Percentiles rank a stretch among this genome's conserved stretches.
phyloP scores from a whole-genome alignment of 345 rosid species.

The Linum trigynum region DNA sequence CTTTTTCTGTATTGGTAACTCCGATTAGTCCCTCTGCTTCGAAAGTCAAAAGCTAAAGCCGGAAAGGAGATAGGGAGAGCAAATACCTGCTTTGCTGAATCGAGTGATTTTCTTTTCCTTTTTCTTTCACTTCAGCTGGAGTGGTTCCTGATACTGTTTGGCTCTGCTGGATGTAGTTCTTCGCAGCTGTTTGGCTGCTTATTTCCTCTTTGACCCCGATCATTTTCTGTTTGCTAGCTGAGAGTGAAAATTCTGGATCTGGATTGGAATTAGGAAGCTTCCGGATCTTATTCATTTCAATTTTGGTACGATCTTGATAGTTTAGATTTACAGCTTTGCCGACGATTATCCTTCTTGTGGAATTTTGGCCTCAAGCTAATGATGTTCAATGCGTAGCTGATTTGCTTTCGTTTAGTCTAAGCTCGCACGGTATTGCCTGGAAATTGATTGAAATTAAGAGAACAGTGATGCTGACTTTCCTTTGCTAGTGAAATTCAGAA shows the following conservation, averaged over 20 bases:
- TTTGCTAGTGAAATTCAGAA: neutral
- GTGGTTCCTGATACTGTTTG: neutral
- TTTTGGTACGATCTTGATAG: neutral
- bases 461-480: neutral
- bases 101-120: too few relatives aligned
- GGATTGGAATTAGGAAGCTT: too few relatives aligned
- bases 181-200: neutral
- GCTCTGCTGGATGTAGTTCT: neutral
- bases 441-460: neutral
- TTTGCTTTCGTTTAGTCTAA: neutral
- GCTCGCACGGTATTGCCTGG: neutral
- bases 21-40: neutral
- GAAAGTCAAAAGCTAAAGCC: neutral
- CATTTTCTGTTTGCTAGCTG: neutral
- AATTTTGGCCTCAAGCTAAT: neutral
- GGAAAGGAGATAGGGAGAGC: neutral
- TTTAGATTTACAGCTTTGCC: neutral
- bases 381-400: neutral
- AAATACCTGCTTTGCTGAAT: too few relatives aligned
- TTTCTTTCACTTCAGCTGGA: neutral
- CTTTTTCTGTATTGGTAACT: neutral
- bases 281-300: neutral
- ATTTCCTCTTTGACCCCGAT: neutral
- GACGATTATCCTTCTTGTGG: neutral
- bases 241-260: neutral